Evolutionary conservation across 2,329 filamentous ascomycete species (phyloP), one percentile per base, ranked within the genome.

Genomic region (Fusarium mangiferae): DNA sequence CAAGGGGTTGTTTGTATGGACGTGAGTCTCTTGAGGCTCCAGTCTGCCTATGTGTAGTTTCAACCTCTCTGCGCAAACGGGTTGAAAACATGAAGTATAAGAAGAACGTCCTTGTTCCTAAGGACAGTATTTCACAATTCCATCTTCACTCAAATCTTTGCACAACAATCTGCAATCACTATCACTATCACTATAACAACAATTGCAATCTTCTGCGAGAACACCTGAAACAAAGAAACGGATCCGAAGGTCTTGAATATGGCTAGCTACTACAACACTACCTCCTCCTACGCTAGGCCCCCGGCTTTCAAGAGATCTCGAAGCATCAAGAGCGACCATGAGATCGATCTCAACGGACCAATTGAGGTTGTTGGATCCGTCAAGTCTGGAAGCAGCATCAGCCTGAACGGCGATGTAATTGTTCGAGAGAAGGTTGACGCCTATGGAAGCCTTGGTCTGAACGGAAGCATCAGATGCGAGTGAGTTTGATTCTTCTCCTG

Each of bases 331-430:
- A 85, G 82, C 57, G 85, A 86, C 41, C 76, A 81, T 22, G 79
- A 83, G 41, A 72, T 87, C 61, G 75, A 80, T 30, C 80, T 87
- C 11, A 74, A 78, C 7, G 86, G 86, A 2, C 86, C 86, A 14
- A 78, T 87, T 69, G 85, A 88, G 66, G 82, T 89, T 26, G 80
- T 82, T 30, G 84, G 85, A 17, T 86, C 84, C 7, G 84, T 89
- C 75, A 83, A 83, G 70, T 85, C 83, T 11, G 85, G 84, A 58
- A 83, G 85, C 12, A 83, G 82, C 35, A 82, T 88, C 57, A 82
- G 78, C 20, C 81, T 88, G 33, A 77, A 81, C 8, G 86, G 85
- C 7, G 83, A 86, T 60, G 82, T 87, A 48, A 77, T 80, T 24
- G 80, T 87, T n/a, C 78, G 79, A 9, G 85, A 85, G 36, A 82